These are phyloP conservation scores for Talinum fruticosum DNA, from an alignment of 148 eudicot species.

Conservation along the genomic window DNA sequence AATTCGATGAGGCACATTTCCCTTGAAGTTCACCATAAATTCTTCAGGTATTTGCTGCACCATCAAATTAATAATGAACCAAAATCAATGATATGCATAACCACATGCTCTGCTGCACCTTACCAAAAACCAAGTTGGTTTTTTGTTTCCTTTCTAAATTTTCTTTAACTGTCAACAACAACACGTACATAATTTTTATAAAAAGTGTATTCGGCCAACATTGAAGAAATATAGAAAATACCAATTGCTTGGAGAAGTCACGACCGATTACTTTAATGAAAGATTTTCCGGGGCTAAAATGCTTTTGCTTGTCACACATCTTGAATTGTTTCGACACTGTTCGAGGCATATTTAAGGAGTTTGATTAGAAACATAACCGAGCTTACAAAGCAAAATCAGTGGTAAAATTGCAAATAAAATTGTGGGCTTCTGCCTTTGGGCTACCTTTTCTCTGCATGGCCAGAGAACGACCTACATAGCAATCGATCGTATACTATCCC, in stretches of 20 bases:
- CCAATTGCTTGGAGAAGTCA: slow-evolving; percentile 29
- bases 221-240: slow-evolving; percentile 1
- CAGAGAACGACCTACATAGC: no score
- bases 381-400: no score
- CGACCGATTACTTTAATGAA: slow-evolving; percentile 28
- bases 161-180: no score
- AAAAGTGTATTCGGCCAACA: background rate
- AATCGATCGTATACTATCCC: no score
- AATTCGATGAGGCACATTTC: slow-evolving; percentile 32
- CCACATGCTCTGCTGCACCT: no score
- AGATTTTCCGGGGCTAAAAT: slow-evolving; percentile 14
- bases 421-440: no score
- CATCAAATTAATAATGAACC: background rate
- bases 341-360: background rate
- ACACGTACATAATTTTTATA: no score
- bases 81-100: background rate
- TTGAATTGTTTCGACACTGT: slow-evolving; percentile 21
- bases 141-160: no score
- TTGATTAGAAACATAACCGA: no score
- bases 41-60: slow-evolving; percentile 32
- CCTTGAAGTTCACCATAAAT: slow-evolving; percentile 21
- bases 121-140: no score
- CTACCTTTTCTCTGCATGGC: no score
- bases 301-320: slow-evolving; percentile 1
- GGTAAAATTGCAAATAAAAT: no score